Percentiles rank a stretch among this genome's conserved stretches.
Conservation (phyloP, 2,329 filamentous ascomycete species). For the Sordariomycetes sp. region DNA sequence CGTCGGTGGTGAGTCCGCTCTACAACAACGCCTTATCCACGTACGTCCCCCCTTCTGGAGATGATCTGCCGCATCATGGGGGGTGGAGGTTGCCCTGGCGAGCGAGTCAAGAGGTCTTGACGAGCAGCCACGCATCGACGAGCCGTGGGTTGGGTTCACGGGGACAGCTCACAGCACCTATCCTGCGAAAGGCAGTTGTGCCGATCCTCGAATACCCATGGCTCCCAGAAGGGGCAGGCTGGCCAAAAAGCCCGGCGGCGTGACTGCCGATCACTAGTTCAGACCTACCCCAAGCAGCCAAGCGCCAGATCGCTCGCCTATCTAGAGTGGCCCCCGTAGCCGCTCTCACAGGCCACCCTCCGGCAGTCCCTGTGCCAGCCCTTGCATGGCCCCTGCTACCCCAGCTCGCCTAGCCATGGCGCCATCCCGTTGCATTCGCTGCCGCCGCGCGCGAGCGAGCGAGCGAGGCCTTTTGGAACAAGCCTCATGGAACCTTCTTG, state of each 20-base stretch:
- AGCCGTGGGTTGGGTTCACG: background rate
- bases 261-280: slow-evolving; percentile 3
- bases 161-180: background rate
- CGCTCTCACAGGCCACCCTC: background rate
- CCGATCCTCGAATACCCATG: background rate
- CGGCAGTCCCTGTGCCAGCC: no score
- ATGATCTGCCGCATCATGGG: background rate
- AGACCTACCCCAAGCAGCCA: slow-evolving; percentile 3
- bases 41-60: background rate
- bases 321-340: background rate
- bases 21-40: no score
- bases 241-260: background rate
- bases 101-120: no score
- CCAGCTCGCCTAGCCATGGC: background rate
- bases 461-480: no score
- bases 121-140: no score
- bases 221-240: slow-evolving; percentile 3
- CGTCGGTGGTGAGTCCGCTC: no score
- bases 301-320: slow-evolving; percentile 1
- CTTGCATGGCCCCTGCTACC: background rate
- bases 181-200: slow-evolving; percentile 3
- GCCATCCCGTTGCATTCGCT: background rate
- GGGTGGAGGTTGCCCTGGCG: no score
- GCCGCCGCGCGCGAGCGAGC: no score
- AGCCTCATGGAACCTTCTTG: slow-evolving; percentile 1